Evolutionary conservation across 768 basidiomycete genomes (phyloP), one percentile per base, ranked within the genome.

Genomic region (Kondoa malvinella): DNA sequence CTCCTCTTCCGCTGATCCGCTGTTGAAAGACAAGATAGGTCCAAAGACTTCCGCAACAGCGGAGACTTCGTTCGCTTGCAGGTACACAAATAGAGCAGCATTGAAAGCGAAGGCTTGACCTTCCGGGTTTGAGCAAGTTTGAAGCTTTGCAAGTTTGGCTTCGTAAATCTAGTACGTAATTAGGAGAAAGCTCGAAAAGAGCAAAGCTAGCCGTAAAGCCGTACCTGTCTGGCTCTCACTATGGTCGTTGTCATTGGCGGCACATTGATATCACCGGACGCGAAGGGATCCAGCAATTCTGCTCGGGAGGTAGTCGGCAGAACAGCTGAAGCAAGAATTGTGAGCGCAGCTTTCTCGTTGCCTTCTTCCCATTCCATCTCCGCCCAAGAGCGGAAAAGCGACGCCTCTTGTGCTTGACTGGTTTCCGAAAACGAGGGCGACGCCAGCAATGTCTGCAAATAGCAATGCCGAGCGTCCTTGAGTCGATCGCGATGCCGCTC

Each of bases 321-420:
- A 67, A 60, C 21, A n/a, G 50, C 62, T 1, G 67, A 50, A 26
- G 74, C 57, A 3, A 74, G 67, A 31, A 60, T 58, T 33, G 40
- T 21, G 8, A 72, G 57, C 14, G 70, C 69, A 3, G 63, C 27
- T 4, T 2, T 61, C 2, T 71, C 50, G 1, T 72, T 61, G 0
- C 73, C 75, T 1, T 71, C 58, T 58, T 77, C 74, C 73, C 72
- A 77, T 67, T 80, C 79, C 76, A 79, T 74, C 68, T 77, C 76
- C 0, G 76, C 77, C 79, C 79, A 80, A 1, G 75, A 73, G 0
- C 76, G 73, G 71, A 75, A 76, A 8, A 80, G 65, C 30, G 75
- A 72, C 16, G 76, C 59, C 25, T 73, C 68, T 50, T 72, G 71
- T 34, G 67, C 63, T 61, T 69, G 67, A 2, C 72, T 70, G 32